Evolutionary conservation across 805 yeast species (phyloP).

Genomic region (Nakazawaea laoshanensis): DNA sequence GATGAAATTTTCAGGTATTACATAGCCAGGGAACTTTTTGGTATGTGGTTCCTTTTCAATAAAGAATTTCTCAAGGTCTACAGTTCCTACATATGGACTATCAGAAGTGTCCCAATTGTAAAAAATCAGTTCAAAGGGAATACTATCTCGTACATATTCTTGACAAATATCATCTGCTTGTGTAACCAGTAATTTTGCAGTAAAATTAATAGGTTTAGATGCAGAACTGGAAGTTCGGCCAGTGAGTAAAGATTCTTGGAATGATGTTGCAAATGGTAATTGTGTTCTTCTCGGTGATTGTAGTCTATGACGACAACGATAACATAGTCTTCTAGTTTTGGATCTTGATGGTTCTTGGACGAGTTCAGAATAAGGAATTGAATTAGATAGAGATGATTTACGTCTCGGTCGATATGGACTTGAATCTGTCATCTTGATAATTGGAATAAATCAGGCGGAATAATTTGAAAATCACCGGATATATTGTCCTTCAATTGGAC

Average conservation of each 20-base stretch:
- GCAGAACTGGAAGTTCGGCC: conserved; percentile 15
- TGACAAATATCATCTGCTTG: conserved; percentile 1
- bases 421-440: too few species aligned
- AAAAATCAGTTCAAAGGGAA: conserved; percentile 19
- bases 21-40: conserved; percentile 19
- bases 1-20: conserved; percentile 18
- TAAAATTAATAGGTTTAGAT: conserved; percentile 18
- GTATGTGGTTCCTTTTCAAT: conserved; percentile 13
- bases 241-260: conserved; percentile 16
- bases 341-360: neutral
- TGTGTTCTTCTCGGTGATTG: conserved; percentile 5
- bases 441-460: neutral
- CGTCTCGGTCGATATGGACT: conserved; percentile 4
- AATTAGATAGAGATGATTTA: conserved; percentile 6
- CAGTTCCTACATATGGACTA: conserved; percentile 24
- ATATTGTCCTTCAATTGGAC: neutral
- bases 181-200: conserved; percentile 18
- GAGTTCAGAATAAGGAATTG: neutral
- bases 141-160: conserved; percentile 1
- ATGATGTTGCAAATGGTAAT: conserved; percentile 9
- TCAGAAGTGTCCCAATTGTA: conserved; percentile 13
- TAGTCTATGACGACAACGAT: too few species aligned
- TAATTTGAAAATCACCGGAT: neutral
- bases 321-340: neutral
- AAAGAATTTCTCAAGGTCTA: conserved; percentile 19